Percentiles rank a stretch among this genome's conserved stretches.
phyloP scores from a whole-genome alignment of 1,284 basidiomycete species.

The Ganoderma lingzhi region DNA sequence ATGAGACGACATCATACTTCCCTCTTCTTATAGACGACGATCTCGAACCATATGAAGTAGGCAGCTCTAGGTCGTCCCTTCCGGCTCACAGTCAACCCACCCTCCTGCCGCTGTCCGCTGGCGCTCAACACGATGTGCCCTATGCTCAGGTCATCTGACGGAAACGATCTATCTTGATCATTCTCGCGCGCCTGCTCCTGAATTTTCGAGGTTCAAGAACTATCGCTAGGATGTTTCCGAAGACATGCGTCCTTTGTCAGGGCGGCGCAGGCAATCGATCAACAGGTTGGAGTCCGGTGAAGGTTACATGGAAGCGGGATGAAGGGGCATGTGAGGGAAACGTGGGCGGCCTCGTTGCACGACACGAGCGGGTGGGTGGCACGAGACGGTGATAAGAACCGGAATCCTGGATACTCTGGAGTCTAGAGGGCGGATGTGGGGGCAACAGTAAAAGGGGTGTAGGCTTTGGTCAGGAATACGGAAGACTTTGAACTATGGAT shows the following conservation, averaged over 20 bases:
- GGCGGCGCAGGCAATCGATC: conserved; percentile 24
- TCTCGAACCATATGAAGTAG: conserved; percentile 15
- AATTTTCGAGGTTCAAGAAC: conserved; percentile 2
- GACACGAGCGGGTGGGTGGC: conserved; percentile 16
- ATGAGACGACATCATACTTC: conserved; percentile 16
- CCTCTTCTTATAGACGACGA: conserved; percentile 28
- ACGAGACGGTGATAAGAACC: conserved; percentile 29
- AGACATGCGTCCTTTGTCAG: conserved; percentile 11
- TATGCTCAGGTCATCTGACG: conserved; percentile 23
- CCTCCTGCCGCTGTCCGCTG: conserved; percentile 3
- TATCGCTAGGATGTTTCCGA: neutral
- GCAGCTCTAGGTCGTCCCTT: conserved; percentile 15
- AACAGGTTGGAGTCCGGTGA: conserved; percentile 1
- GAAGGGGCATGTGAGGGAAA: conserved; percentile 28
- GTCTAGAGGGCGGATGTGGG: neutral
- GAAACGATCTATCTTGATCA: conserved; percentile 9
- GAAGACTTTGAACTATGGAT: neutral
- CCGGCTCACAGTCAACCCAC: conserved; percentile 1
- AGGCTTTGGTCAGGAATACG: neutral
- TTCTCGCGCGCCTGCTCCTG: conserved; percentile 5
- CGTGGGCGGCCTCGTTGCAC: conserved; percentile 31
- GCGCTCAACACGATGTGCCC: conserved; percentile 1
- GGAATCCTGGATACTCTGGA: neutral
- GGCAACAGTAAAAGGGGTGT: neutral
- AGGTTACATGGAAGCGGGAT: neutral